Percentiles rank a stretch among this genome's conserved stretches.
Conservation (phyloP, 352 stramenopile genomes). For the Phytophthora parvispora region DNA sequence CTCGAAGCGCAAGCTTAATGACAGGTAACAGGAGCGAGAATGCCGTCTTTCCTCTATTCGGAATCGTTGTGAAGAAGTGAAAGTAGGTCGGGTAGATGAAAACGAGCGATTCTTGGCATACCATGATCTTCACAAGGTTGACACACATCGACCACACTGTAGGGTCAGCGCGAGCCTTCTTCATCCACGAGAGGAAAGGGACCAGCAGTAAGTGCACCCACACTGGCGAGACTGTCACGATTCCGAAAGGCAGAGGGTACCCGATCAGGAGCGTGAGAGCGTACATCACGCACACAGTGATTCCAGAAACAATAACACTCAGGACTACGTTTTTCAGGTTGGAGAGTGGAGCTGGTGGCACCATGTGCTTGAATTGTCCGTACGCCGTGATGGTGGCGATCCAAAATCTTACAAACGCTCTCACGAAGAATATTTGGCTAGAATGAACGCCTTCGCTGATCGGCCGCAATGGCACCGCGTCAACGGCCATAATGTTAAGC, state of each 20-base stretch:
- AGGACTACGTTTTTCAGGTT: not conserved
- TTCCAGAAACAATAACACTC: not conserved
- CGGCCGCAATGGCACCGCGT: not conserved
- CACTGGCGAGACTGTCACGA: constrained; percentile 11
- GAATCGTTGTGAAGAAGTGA: not conserved
- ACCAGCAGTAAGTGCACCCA: constrained; percentile 3
- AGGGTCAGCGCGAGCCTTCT: constrained; percentile 1
- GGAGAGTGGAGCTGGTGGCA: not conserved
- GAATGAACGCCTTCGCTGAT: not conserved
- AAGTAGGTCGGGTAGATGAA: constrained; percentile 26
- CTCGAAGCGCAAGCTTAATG: not conserved
- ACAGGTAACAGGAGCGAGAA: not conserved
- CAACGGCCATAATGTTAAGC: not conserved
- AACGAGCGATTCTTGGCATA: constrained; percentile 7
- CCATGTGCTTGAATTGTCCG: constrained; percentile 10
- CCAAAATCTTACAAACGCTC: constrained; percentile 8
- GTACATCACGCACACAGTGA: not conserved
- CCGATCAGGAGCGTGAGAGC: constrained; percentile 18
- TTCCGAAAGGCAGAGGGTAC: constrained; percentile 41
- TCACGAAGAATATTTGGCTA: constrained; percentile 6
- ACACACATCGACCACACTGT: not conserved
- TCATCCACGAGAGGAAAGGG: not conserved
- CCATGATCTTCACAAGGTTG: constrained; percentile 7
- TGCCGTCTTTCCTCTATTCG: not conserved
- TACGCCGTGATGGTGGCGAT: constrained; percentile 2